Evolutionary conservation across 352 stramenopile genomes (phyloP).

Genomic region (Globisporangium uncinulatum): DNA sequence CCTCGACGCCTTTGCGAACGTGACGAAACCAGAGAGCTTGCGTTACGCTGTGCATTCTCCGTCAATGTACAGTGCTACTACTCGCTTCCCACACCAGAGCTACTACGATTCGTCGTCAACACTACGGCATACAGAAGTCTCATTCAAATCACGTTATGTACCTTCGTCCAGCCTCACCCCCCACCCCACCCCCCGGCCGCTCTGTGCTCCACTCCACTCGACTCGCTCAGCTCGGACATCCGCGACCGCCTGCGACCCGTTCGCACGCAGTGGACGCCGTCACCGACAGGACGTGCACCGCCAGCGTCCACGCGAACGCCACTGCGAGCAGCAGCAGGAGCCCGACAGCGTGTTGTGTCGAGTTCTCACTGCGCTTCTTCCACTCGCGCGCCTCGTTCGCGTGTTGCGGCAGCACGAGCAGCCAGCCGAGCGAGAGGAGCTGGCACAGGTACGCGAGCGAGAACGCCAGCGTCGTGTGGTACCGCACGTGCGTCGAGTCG

Average conservation of each 20-base stretch:
- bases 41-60: too few relatives aligned
- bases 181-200: too few relatives aligned
- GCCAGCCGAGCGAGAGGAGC: constrained; percentile 32
- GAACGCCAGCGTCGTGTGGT: constrained; percentile 28
- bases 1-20: too few relatives aligned
- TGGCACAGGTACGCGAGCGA: constrained; percentile 32
- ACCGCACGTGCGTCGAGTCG: constrained; percentile 27
- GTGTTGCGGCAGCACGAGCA: constrained; percentile 50
- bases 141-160: too few relatives aligned
- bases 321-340: constrained; percentile 24
- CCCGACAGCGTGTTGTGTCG: constrained; percentile 13
- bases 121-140: too few relatives aligned
- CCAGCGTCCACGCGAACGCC: constrained; percentile 6
- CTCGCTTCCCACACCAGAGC: too few relatives aligned
- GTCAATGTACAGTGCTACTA: too few relatives aligned
- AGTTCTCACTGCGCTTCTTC: constrained; percentile 22
- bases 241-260: constrained; percentile 20
- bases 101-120: too few relatives aligned
- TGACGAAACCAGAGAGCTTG: too few relatives aligned
- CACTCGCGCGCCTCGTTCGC: constrained; percentile 41
- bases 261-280: not conserved
- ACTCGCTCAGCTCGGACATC: not conserved
- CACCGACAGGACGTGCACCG: constrained; percentile 1
- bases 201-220: too few relatives aligned
- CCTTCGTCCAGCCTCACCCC: too few relatives aligned